Percentiles rank a stretch among this genome's conserved stretches.
These are phyloP conservation scores for Allomyces macrogynus DNA, from an alignment of 192 early-diverging fungal species.

Conservation along the genomic window DNA sequence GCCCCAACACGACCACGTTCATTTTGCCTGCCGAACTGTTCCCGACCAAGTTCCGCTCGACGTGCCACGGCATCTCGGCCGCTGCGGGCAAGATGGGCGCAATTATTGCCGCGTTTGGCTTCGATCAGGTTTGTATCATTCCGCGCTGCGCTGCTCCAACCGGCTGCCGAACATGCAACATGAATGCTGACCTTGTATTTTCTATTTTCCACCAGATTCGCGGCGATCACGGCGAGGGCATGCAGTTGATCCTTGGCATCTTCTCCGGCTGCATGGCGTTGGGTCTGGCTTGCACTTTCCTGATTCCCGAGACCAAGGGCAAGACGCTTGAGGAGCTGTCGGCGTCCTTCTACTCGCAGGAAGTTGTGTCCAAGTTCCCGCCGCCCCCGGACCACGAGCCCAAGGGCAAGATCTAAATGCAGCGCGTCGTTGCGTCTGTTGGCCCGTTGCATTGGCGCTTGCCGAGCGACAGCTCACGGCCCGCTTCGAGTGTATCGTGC, in stretches of 20 bases:
- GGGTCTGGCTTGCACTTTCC: slow-evolving; percentile 25
- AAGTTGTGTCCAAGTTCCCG: too few relatives aligned
- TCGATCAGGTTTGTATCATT: slow-evolving; percentile 12
- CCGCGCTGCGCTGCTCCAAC: slow-evolving; percentile 3
- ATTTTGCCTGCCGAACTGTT: slow-evolving; percentile 40
- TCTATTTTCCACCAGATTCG: too few relatives aligned
- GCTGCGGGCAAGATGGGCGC: slow-evolving; percentile 45
- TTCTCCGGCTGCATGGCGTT: slow-evolving; percentile 19
- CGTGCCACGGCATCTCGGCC: slow-evolving; percentile 49
- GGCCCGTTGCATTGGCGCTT: too few relatives aligned
- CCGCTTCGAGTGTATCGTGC: too few relatives aligned
- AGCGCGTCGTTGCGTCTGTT: too few relatives aligned
- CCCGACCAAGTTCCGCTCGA: slow-evolving; percentile 30
- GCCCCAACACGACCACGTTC: slow-evolving; percentile 51
- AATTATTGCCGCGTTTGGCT: slow-evolving; percentile 27
- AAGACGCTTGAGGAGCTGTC: slow-evolving; percentile 15
- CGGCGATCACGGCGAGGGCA: not conserved
- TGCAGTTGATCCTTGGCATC: slow-evolving; percentile 12
- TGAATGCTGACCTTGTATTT: too few relatives aligned
- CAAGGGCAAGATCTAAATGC: too few relatives aligned
- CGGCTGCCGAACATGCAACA: too few relatives aligned
- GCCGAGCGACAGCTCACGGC: too few relatives aligned
- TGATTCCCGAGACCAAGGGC: slow-evolving; percentile 47
- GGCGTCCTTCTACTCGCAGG: too few relatives aligned
- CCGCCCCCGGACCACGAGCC: too few relatives aligned